phyloP scores from a whole-genome alignment of 371 early-diverging fungal genomes.

The Lichtheimia corymbifera region DNA sequence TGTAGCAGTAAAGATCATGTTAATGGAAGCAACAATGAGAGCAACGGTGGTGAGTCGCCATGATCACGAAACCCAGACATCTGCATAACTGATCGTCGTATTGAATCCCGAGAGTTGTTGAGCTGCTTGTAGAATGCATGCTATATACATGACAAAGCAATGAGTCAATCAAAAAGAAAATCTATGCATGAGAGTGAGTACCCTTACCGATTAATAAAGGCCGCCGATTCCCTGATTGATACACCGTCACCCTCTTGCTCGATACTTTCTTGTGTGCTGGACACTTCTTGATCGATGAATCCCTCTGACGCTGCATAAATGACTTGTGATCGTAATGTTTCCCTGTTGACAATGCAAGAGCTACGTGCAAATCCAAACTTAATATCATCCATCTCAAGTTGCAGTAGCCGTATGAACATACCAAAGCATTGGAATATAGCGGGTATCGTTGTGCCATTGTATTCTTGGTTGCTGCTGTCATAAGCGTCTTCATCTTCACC shows the following conservation, averaged over 20 bases:
- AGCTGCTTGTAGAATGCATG: slow-evolving; percentile 57
- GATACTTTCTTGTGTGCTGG: slow-evolving; percentile 43
- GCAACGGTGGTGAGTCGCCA: slow-evolving; percentile 57
- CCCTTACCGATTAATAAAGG: slow-evolving; percentile 54
- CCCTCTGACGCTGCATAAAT: slow-evolving; percentile 40
- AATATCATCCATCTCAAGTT: too few species aligned
- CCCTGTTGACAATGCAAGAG: slow-evolving; percentile 50
- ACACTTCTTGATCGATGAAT: slow-evolving; percentile 53
- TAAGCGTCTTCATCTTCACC: too few species aligned
- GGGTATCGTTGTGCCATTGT: too few species aligned
- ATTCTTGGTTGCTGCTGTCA: too few species aligned
- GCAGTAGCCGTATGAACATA: background rate
- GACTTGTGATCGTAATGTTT: slow-evolving; percentile 38
- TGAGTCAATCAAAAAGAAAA: background rate
- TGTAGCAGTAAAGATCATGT: slow-evolving; percentile 53
- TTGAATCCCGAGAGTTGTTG: slow-evolving; percentile 72
- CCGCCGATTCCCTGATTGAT: slow-evolving; percentile 36
- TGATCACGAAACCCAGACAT: slow-evolving; percentile 65
- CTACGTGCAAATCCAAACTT: background rate
- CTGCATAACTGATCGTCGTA: slow-evolving; percentile 69
- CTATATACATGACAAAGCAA: slow-evolving; percentile 11
- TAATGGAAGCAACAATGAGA: slow-evolving; percentile 59
- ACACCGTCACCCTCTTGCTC: slow-evolving; percentile 34
- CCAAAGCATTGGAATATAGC: slow-evolving; percentile 30
- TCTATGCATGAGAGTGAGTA: background rate